A percentile compares a stretch with the other conserved stretches of the same genome.
phyloP scores from a whole-genome alignment of 1,284 basidiomycete genomes.

The Coniophora puteana region DNA sequence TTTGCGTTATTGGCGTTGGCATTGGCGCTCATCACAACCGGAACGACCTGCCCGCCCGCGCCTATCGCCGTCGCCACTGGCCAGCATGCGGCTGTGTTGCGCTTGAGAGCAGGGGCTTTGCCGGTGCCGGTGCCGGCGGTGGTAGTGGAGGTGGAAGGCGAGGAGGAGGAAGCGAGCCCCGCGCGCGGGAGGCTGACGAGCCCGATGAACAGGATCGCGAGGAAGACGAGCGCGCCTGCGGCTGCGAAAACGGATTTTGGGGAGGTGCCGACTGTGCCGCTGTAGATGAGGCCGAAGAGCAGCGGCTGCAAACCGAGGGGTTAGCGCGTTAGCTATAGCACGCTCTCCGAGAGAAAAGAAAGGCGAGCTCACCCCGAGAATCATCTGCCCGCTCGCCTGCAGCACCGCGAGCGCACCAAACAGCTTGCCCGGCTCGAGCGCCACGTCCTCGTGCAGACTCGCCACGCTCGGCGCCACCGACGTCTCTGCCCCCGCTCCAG shows the following conservation, averaged over 20 bases:
- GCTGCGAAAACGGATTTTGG: conserved; percentile 65
- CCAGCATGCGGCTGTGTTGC: conserved; percentile 6
- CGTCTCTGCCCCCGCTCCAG: conserved; percentile 2
- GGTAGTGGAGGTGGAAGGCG: too few relatives aligned
- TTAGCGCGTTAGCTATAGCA: background rate
- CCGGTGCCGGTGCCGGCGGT: too few relatives aligned
- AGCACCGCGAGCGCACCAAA: conserved; percentile 69
- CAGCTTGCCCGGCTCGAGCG: conserved; percentile 46
- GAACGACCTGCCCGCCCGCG: conserved; percentile 14
- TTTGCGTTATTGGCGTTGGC: conserved; percentile 7
- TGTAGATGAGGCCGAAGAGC: conserved; percentile 67
- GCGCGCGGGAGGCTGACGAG: conserved; percentile 48
- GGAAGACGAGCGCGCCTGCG: conserved; percentile 47
- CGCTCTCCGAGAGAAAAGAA: conserved; percentile 1
- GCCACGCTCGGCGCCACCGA: conserved; percentile 15
- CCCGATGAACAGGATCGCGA: conserved; percentile 43
- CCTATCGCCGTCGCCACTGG: conserved; percentile 20
- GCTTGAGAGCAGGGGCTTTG: too few relatives aligned
- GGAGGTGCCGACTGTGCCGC: conserved; percentile 57
- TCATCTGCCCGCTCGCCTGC: conserved; percentile 62
- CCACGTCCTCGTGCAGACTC: conserved; percentile 17
- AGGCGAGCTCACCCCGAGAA: conserved; percentile 54
- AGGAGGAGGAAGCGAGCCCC: too few relatives aligned
- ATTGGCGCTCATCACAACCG: conserved; percentile 6
- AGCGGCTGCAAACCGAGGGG: conserved; percentile 45